Base-by-base conservation (phyloP, 331 rosid genomes). In the Stylosanthes scabra region DNA sequence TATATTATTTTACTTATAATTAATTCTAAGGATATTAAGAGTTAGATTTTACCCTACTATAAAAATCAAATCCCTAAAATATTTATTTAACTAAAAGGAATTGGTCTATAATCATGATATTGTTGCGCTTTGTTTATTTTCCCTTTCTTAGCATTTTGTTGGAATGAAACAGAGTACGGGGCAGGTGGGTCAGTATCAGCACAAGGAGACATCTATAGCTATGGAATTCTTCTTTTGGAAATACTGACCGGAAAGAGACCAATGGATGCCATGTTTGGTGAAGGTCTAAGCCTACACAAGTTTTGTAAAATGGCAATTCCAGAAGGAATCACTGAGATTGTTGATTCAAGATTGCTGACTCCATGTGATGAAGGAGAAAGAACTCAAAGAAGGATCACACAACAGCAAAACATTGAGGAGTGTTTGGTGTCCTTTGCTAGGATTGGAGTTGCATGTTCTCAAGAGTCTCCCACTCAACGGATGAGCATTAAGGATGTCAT, bases 181-280 rank as follows among this genome's bases (percentile, higher is more conserved):
- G 51, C 10, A 40, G 79, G 76, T 29, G 34, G 63, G 0, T 2
- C 8, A 2, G 50, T 83, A 29, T 45, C 74, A 47, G 0, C 66
- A 5, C 28, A 83, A 25, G 86, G 83, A 29, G 83, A 83, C 54
- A 78, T 83, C 27, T 70, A 78, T 12, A 83, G 72, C 49, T 78
- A 70, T 20, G 83, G 81, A 0, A 28, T 83, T 74, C 76, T 83
- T 70, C 7, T 83, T 11, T 13, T 74, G 9, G 81, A 78, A 52
- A 74, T 83, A 78, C 72, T 78, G 5, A 74, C 81, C 0, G 34
- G 78, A 74, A 83, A 25, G 55, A 83, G 27, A 14, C 83, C 81
- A n/a, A 78, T 65, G 15, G 11, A 74, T 54, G 16, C 29, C 72
- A 74, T 64, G 64, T 78, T 83, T 78, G 16, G 55, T 27, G 83